Percentiles rank a stretch among this genome's conserved stretches.
Evolutionary conservation across 2,329 filamentous ascomycete genomes (phyloP).

Genomic region (Fusarium marasasianum): DNA sequence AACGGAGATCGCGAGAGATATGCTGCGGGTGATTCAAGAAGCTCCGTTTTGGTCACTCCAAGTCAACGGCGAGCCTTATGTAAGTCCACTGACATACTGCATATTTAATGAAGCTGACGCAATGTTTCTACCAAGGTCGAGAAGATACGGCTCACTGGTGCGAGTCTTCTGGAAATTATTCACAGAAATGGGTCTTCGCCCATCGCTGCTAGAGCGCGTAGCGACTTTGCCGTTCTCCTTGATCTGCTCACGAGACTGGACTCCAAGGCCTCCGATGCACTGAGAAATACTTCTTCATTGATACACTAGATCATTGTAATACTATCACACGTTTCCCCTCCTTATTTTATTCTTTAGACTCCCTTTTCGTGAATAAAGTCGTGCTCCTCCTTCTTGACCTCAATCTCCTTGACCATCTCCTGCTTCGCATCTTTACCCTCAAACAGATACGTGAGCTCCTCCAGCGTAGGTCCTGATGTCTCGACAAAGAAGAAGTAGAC

Average conservation of each 20-base stretch:
- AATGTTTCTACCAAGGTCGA: slow-evolving; percentile 44
- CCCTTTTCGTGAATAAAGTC: slow-evolving; percentile 28
- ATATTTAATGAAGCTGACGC: not conserved
- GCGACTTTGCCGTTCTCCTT: slow-evolving; percentile 52
- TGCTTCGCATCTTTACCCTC: slow-evolving; percentile 29
- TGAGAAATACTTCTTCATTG: slow-evolving; percentile 45
- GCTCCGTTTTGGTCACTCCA: slow-evolving; percentile 55
- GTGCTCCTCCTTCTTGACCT: slow-evolving; percentile 30
- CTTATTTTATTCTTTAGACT: not conserved
- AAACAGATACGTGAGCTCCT: slow-evolving; percentile 46
- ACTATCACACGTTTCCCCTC: rapidly evolving
- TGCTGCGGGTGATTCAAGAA: slow-evolving; percentile 52
- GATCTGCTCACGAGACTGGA: slow-evolving; percentile 54
- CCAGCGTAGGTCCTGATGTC: slow-evolving; percentile 50
- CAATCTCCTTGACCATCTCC: slow-evolving; percentile 30
- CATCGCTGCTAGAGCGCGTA: slow-evolving; percentile 49
- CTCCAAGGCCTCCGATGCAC: slow-evolving; percentile 54
- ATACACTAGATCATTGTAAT: not conserved
- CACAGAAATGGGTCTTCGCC: slow-evolving; percentile 51
- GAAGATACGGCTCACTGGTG: slow-evolving; percentile 52
- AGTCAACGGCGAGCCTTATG: slow-evolving; percentile 53
- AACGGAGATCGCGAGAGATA: slow-evolving; percentile 56
- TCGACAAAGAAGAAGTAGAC: slow-evolving; percentile 55
- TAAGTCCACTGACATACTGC: slow-evolving; percentile 16
- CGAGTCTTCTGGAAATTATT: slow-evolving; percentile 51